Percentiles rank a stretch among this genome's conserved stretches.
phyloP scores from a whole-genome alignment of 768 basidiomycete species.

The Termitomyces heimii region DNA sequence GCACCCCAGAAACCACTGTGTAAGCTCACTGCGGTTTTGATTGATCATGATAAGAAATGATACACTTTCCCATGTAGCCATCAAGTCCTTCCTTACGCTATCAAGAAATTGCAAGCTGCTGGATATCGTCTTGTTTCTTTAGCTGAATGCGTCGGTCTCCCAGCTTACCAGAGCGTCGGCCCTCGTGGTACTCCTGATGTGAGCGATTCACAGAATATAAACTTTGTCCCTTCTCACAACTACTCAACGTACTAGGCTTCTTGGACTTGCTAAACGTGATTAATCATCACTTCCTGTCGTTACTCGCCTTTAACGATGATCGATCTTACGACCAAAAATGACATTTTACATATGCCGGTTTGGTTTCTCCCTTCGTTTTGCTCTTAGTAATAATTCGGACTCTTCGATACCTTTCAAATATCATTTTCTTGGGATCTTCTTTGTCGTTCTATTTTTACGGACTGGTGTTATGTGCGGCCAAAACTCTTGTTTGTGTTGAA shows the following conservation, averaged over 20 bases:
- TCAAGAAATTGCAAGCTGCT: conserved; percentile 27
- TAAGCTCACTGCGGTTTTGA: conserved; percentile 11
- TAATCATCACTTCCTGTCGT: neutral
- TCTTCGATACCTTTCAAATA: neutral
- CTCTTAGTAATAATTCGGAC: neutral
- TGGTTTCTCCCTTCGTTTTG: neutral
- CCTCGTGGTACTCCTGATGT: conserved; percentile 26
- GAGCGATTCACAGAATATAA: conserved; percentile 5
- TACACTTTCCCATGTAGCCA: conserved; percentile 17
- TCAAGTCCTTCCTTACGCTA: conserved; percentile 31
- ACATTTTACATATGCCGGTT: neutral
- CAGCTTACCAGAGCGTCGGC: conserved; percentile 29
- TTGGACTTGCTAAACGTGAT: conserved; percentile 10
- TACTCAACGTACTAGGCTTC: neutral
- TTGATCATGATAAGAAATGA: neutral
- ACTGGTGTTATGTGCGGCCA: neutral
- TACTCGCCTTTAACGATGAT: neutral
- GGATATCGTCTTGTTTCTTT: conserved; percentile 37
- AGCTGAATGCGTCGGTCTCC: conserved; percentile 32
- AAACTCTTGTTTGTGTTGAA: neutral
- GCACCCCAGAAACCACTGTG: conserved; percentile 28
- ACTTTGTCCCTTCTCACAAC: neutral
- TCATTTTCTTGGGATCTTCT: neutral
- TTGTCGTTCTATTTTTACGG: neutral
- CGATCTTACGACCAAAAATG: neutral